Base-by-base conservation (phyloP, 2,329 filamentous ascomycete genomes). In the Nigrograna mackinnonii region DNA sequence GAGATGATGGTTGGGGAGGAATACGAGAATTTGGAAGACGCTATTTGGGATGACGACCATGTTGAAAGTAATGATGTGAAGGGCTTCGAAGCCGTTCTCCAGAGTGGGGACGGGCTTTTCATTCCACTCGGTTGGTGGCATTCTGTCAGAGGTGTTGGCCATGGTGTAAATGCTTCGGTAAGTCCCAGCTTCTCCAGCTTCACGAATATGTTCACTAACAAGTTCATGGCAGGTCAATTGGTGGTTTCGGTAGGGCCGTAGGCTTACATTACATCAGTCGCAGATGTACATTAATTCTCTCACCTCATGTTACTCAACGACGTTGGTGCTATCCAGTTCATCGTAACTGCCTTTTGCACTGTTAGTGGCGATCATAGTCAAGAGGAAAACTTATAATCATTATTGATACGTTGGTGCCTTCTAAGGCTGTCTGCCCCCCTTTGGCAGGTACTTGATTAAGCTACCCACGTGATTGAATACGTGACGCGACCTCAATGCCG, bases 1-100 rank as follows among this genome's bases (percentile, higher is more conserved):
- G 91, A 96, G 62, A 96, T 97, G 91, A 96, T 97, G 91, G 77
- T 84, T 38, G 91, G 91, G 0, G 68, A 72, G 2, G 89, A 96
- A 69, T 83, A 83, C 51, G 67, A 74, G 16, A 72, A 78, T 2
- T 67, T 96, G 12, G 82, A 91, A 50, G 70, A 78, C 1, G 83
- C 79, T 3, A 78, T 96, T 3, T 97, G 92, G 94, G 71, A 67
- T 11, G 38, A 47, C 3, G 35, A 40, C 0, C 52, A 56, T 3
- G 60, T 28, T 5, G 39, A 37, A 11, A 41, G 30, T 6, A 46
- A 37, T 13, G 33, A 36, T 11, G 39, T 44, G 12, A 46, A 45
- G 6, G 63, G 65, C 5, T 49, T 56, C 11, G 59, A 69, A 39
- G 62, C 78, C 2, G 62, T 70, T 4, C 61, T 97, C 12, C 66